These are phyloP conservation scores for Periconia sp. DNA, from an alignment of 2,329 filamentous ascomycete genomes.

Conservation along the genomic window DNA sequence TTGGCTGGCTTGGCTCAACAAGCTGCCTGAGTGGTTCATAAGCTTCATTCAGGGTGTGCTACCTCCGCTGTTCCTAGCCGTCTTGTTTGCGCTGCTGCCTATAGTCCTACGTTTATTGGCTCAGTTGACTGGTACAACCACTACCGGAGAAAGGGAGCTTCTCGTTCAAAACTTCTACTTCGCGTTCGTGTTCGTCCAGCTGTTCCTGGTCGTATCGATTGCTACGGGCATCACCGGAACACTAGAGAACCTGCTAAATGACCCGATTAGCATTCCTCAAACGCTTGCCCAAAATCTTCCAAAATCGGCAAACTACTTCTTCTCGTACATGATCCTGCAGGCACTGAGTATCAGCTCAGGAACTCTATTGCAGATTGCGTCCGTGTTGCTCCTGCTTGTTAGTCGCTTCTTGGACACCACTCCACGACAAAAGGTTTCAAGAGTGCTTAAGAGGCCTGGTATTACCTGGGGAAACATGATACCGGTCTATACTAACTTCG, in stretches of 20 bases:
- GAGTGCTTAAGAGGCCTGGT: slow-evolving; percentile 77
- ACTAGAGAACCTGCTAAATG: slow-evolving; percentile 67
- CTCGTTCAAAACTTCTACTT: slow-evolving; percentile 95
- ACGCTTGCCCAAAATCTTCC: slow-evolving; percentile 81
- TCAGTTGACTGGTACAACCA: slow-evolving; percentile 78
- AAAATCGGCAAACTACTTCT: slow-evolving; percentile 93
- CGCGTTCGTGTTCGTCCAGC: slow-evolving; percentile 88
- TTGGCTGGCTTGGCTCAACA: slow-evolving; percentile 74
- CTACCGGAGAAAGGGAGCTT: slow-evolving; percentile 77
- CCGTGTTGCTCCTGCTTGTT: slow-evolving; percentile 78
- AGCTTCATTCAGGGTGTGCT: slow-evolving; percentile 84
- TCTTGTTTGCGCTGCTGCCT: slow-evolving; percentile 82
- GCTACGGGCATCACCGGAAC: slow-evolving; percentile 74
- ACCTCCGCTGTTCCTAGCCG: slow-evolving; percentile 75
- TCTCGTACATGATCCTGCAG: slow-evolving; percentile 97
- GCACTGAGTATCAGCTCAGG: slow-evolving; percentile 89
- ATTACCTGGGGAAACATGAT: slow-evolving; percentile 95
- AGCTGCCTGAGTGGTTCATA: slow-evolving; percentile 65
- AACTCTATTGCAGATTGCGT: slow-evolving; percentile 82
- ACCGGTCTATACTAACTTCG: slow-evolving; percentile 95
- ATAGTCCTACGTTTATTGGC: slow-evolving; percentile 77
- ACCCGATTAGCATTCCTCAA: slow-evolving; percentile 71
- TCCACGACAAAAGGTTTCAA: slow-evolving; percentile 78
- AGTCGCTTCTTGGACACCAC: slow-evolving; percentile 85
- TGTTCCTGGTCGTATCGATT: slow-evolving; percentile 92